Percentiles rank a stretch among this genome's conserved stretches.
These are phyloP conservation scores for Plasmodium relictum DNA, from an alignment of 169 alveolate species.

Conservation along the genomic window DNA sequence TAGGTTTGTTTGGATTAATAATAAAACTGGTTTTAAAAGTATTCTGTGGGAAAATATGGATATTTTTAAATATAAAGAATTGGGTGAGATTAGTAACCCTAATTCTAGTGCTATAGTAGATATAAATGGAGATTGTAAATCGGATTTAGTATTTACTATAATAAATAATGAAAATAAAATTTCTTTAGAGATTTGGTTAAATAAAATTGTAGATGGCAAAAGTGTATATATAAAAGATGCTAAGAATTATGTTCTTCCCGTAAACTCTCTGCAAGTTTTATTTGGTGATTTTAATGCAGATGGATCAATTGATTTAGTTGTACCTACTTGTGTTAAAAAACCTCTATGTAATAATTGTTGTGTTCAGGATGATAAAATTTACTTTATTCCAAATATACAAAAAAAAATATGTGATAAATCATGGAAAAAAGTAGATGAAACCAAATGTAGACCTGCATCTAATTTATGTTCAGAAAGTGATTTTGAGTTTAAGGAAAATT, in stretches of 20 bases:
- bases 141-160: constrained; percentile 87
- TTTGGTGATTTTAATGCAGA: constrained; percentile 89
- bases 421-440: constrained; percentile 80
- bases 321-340: constrained; percentile 83
- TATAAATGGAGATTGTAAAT: constrained; percentile 90
- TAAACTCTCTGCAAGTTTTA: constrained; percentile 81
- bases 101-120: constrained; percentile 90
- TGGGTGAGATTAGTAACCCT: constrained; percentile 81
- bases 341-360: constrained; percentile 77
- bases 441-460: constrained; percentile 85
- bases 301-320: constrained; percentile 87
- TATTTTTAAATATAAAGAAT: constrained; percentile 60
- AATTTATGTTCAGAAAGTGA: constrained; percentile 84
- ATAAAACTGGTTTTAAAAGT: constrained; percentile 75
- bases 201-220: constrained; percentile 58
- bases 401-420: constrained; percentile 83
- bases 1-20: constrained; percentile 83
- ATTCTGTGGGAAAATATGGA: constrained; percentile 74
- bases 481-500: constrained; percentile 75
- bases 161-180: constrained; percentile 36
- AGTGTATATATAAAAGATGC: constrained; percentile 56
- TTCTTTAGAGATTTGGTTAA: constrained; percentile 78
- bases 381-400: constrained; percentile 79
- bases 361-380: constrained; percentile 48
- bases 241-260: constrained; percentile 75